Base-by-base conservation (phyloP, 257 asterid genomes). In the Solanum neorickii region DNA sequence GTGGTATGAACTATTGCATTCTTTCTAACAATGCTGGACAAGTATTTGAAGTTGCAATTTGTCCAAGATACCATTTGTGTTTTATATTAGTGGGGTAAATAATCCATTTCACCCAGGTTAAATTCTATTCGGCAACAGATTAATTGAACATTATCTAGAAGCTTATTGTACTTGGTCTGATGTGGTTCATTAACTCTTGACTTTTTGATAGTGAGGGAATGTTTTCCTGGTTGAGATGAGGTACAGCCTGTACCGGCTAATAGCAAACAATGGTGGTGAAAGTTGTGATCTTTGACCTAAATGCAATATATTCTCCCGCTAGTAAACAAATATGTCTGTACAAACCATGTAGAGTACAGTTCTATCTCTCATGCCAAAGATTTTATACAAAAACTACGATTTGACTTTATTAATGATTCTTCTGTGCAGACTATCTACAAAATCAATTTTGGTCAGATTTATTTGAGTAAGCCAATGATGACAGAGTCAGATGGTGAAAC, bases 401-500 rank as follows among this genome's bases (percentile, higher is more conserved):
- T 80, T 49, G 66, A 31, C 85, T 31, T 82, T 82, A 82, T 82
- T 82, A 37, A 49, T 82, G 21, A 82, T 82, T 82, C 69, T 74
- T 86, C 89, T 59, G 84, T 88, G 91, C 96, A 97, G 99, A 97
- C 98, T n/a, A 92, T 94, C 14, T 96, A 95, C 88, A 95, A 96
- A 93, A 97, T 97, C 75, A 91, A 93, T 87, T 97, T 97, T 47
- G 99, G 99, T 73, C 99, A 97, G 91, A 97, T 97, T 86, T 96
- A 97, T 86, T 93, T 97, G 87, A 97, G 99, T 90, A 97, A 97
- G 88, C 99, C 99, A 15, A 97, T 97, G 99, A 95, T 97, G 99
- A 97, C 99, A 14, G 99, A 97, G 89, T 97, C 99, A 35, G 99
- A 97, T 90, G 99, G 99, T 89, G 99, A 97, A 90, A 97, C 98